Evolutionary conservation across 495 filamentous ascomycete genomes (phyloP), one percentile per base, ranked within the genome.

Genomic region (Delitschia confertaspora): DNA sequence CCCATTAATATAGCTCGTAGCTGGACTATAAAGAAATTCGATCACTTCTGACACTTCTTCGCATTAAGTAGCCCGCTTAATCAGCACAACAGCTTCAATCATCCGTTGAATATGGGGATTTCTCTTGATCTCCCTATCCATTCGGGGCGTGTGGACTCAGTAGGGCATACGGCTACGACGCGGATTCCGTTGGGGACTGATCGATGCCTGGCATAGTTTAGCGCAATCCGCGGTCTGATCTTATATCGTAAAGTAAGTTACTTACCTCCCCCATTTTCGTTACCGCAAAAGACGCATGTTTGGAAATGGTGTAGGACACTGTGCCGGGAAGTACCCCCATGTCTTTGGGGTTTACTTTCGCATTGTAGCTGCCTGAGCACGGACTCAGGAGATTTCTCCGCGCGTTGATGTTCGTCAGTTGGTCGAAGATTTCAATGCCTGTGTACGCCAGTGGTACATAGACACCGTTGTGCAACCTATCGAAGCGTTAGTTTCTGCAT

Each of bases 1-100:
- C 2, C 47, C 47, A 34, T 39, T 45, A 16, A 51, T 39, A 21
- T 51, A 51, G 33, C 47, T 51, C 7, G 40, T 33, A 30, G 27
- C 37, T 4, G 47, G 47, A 22, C 47, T 51, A 16, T 41, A 45
- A 4, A 45, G 18, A 24, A 45, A 45, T 4, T 34, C 33, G 34
- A 51, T 26, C 6, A 21, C 33, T 6, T 44, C 47, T 10, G 40
- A 40, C 5, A 45, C 35, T 14, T 51, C 47, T 11, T 51, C 47
- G 23, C 41, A 45, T 22, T 45, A 30, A 26, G 41, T 33, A 14
- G 41, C 41, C 1, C 41, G 30, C 13, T 45, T 45, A n/a, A 45
- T 45, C 13, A 33, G 41, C 1, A 13, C 9, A 26, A 45, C 16
- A 8, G 41, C 41, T 3, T 11, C 14, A 9, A 45, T 35, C 30